Evolutionary conservation across 345 rosid species (phyloP).

Genomic region (Brassica carinata): DNA sequence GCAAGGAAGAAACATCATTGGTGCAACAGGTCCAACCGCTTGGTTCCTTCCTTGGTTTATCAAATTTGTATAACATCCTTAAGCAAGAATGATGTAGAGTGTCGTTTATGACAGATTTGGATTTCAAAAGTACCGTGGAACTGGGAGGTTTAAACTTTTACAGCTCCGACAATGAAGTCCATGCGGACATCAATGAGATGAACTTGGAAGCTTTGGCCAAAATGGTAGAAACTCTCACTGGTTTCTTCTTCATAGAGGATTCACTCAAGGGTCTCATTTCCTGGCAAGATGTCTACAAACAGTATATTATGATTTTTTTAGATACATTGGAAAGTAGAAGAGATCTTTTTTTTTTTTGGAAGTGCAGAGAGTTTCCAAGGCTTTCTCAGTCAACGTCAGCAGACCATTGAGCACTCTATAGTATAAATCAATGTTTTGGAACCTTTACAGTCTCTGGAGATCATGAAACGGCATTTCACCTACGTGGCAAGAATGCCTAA

Average conservation of each 20-base stretch:
- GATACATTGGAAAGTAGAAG: conserved; percentile 51
- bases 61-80: conserved; percentile 56
- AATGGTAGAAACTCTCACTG: conserved; percentile 63
- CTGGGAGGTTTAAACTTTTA: conserved; percentile 66
- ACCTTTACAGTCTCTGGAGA: conserved; percentile 64
- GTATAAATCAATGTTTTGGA: conserved; percentile 60
- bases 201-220: conserved; percentile 81
- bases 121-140: conserved; percentile 79
- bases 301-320: conserved; percentile 57
- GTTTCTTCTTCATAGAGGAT: conserved; percentile 42
- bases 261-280: conserved; percentile 58
- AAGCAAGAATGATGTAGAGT: conserved; percentile 79
- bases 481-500: conserved; percentile 86
- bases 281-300: conserved; percentile 78
- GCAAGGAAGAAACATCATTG: conserved; percentile 45
- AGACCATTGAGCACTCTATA: conserved; percentile 55
- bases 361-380: conserved; percentile 73
- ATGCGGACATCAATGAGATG: conserved; percentile 53
- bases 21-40: conserved; percentile 34
- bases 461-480: conserved; percentile 69
- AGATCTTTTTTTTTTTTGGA: conserved; percentile 49
- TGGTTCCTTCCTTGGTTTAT: conserved; percentile 43
- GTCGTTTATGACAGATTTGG: conserved; percentile 67
- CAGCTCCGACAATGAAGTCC: conserved; percentile 66
- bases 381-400: conserved; percentile 63